These are phyloP conservation scores for Microcyclospora tardicrescens DNA, from an alignment of 2,329 filamentous ascomycete genomes.

Conservation along the genomic window DNA sequence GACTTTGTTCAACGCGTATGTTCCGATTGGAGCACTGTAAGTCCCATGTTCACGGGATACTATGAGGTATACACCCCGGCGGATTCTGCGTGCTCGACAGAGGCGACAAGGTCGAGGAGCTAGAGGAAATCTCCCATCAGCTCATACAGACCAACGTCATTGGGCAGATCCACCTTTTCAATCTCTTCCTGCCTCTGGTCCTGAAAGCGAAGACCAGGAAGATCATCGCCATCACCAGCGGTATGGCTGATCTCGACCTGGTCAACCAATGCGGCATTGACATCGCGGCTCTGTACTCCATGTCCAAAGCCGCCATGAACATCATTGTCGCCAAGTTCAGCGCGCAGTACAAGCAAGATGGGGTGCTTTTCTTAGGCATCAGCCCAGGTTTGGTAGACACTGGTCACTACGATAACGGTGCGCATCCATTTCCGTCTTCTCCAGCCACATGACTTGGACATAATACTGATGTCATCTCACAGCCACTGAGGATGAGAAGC, in stretches of 20 bases:
- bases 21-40: slow-evolving; percentile 10
- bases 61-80: neutral
- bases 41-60: neutral
- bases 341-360: slow-evolving; percentile 12
- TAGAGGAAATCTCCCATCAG: slow-evolving; percentile 10
- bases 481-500: slow-evolving; percentile 11
- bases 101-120: slow-evolving; percentile 3
- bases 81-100: neutral
- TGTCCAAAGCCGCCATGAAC: slow-evolving; percentile 18
- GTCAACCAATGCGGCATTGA: slow-evolving; percentile 9
- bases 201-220: slow-evolving; percentile 15
- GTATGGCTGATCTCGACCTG: slow-evolving; percentile 17
- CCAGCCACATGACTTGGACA: no score
- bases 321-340: slow-evolving; percentile 17
- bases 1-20: slow-evolving; percentile 4
- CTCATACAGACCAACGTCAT: slow-evolving; percentile 16
- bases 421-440: neutral
- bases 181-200: slow-evolving; percentile 19
- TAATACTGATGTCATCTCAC: neutral
- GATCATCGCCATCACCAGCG: slow-evolving; percentile 14
- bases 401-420: neutral
- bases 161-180: slow-evolving; percentile 14
- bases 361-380: slow-evolving; percentile 16
- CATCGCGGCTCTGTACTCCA: slow-evolving; percentile 11
- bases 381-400: slow-evolving; percentile 19